Evolutionary conservation across 768 basidiomycete genomes (phyloP).

Genomic region (Suillus brevipes): DNA sequence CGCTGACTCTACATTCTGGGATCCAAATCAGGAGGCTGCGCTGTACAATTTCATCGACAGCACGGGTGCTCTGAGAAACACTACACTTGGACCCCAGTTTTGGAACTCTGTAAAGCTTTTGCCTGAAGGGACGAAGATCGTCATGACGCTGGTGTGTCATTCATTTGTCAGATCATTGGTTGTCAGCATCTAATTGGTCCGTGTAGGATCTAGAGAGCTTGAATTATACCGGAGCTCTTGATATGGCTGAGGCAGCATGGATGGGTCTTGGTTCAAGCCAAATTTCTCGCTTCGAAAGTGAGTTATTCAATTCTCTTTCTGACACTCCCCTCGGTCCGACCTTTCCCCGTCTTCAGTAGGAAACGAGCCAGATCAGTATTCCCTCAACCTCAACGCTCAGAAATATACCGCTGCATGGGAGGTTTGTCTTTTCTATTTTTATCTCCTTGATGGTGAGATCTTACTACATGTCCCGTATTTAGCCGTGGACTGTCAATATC

Average conservation of each 20-base stretch:
- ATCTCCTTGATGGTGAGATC: background rate
- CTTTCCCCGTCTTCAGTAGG: constrained; percentile 36
- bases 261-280: constrained; percentile 37
- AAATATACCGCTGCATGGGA: constrained; percentile 47
- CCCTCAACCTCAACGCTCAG: constrained; percentile 39
- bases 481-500: constrained; percentile 54
- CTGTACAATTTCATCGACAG: constrained; percentile 43
- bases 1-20: constrained; percentile 53
- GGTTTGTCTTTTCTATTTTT: constrained; percentile 28
- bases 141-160: constrained; percentile 42
- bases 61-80: constrained; percentile 46
- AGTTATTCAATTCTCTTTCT: background rate
- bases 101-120: constrained; percentile 46
- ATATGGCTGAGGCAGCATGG: constrained; percentile 44
- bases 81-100: constrained; percentile 51
- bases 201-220: constrained; percentile 46
- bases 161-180: background rate
- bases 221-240: constrained; percentile 42
- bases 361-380: constrained; percentile 56
- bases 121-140: constrained; percentile 48
- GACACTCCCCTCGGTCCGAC: background rate
- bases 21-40: constrained; percentile 35
- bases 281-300: constrained; percentile 49
- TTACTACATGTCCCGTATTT: background rate
- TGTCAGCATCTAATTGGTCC: background rate